Base-by-base conservation (phyloP, 306 rosid genomes). In the Purshia tridentata region DNA sequence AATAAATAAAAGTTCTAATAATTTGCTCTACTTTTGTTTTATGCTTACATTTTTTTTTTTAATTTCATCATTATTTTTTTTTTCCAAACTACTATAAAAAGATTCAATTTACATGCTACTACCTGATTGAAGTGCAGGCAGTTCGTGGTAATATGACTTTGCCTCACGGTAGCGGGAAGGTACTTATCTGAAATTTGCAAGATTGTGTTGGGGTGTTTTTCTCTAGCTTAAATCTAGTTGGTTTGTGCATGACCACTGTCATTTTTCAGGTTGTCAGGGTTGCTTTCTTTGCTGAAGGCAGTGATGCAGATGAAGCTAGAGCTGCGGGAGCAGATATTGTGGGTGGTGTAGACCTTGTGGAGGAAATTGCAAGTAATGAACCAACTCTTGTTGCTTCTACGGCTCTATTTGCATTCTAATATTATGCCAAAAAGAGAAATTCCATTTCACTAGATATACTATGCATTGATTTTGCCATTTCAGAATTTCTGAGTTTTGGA, bases 281-380 rank as follows among this genome's bases (percentile, higher is more conserved):
- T 77, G 99, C 97, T 73, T 92, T 89, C 84, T 94, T 94, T 91
- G 99, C 99, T 80, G 92, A 94, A 86, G 99, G 97, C 65, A 80
- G 88, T 52, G 97, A 91, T 54, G 99, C 99, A 51, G 97, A 94
- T 57, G 99, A 94, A 85, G 99, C 99, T 55, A 89, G 90, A 87
- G 97, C 91, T 70, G 96, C 96, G 39, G 99, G 97, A 77, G 99
- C 97, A 16, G 96, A 94, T 87, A 88, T 94, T 75, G 99, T 94
- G 72, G 99, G 99, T n/a, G 99, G 97, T 40, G 78, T 82, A 77
- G 99, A 94, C 73, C 99, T 94, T 57, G 86, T 94, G 23, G 91
- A 86, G 82, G 93, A 94, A 84, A 84, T 94, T 88, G 97, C 95
- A 40, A 87, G 99, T 94, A 93, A 82, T 66, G 83, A 81, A 73